Base-by-base conservation (phyloP, 768 basidiomycete genomes). In the Hypsizygus marmoreus region DNA sequence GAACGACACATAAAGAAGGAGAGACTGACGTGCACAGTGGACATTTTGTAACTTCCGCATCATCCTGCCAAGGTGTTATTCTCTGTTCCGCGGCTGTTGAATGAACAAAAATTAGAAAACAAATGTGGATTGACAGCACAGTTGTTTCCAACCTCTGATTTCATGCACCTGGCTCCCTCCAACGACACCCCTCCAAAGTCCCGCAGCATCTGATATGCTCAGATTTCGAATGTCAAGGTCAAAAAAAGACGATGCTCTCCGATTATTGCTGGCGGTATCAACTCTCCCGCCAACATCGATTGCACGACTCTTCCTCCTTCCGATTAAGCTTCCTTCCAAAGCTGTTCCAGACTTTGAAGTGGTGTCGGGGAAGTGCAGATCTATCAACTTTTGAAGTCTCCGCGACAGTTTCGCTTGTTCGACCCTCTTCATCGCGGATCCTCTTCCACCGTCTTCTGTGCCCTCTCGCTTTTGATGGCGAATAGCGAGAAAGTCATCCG, bases 61-160 rank as follows among this genome's bases (percentile, higher is more conserved):
- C 95, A 30, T 88, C 83, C 62, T 97, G 83, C 95, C 95, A 99
- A 4, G 92, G 92, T 2, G 97, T 93, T 54, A 99, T 94, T 33
- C 79, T 74, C 65, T 95, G 95, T 65, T 99, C 95, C 3, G 84
- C 86, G 42, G 78, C 86, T 89, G 22, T 23, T 23, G 7, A 20
- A 44, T 10, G 25, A n/a, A n/a, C n/a, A n/a, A n/a, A n/a, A n/a
- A n/a, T n/a, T n/a, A n/a, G n/a, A n/a, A n/a, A n/a, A n/a, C n/a
- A n/a, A n/a, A n/a, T n/a, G n/a, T n/a, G n/a, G n/a, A n/a, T n/a
- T n/a, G n/a, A n/a, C n/a, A n/a, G n/a, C n/a, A n/a, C n/a, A n/a
- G n/a, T n/a, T n/a, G n/a, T n/a, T n/a, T n/a, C n/a, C n/a, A 58
- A 91, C 91, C 82, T 71, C 91, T 74, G 36, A 88, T 77, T 51